Base-by-base conservation (phyloP, 2,329 filamentous ascomycete species). In the Ramichloridium luteum region DNA sequence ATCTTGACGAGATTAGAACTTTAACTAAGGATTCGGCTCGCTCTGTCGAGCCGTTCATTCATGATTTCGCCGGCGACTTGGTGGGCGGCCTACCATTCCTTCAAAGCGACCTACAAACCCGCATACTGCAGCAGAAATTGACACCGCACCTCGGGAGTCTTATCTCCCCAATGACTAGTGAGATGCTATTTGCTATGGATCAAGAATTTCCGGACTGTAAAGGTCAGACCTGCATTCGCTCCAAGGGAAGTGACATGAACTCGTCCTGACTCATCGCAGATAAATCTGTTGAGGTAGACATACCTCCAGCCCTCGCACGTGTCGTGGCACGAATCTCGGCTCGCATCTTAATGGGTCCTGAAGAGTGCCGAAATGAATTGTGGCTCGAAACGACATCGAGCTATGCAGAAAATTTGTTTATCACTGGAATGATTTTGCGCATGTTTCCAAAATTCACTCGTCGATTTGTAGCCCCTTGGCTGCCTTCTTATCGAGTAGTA, bases 381-480 rank as follows among this genome's bases (percentile, higher is more conserved):
- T 40, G 38, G 38, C 26, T 28, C 3, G 4, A 5, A n/a, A 28
- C 26, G 5, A 28, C 26, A 34, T 40, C 17, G 16, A 31, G 18
- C 18, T 37, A 16, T 35, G 31, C 16, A 32, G 37, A 13, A 33
- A 40, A 4, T 40, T 37, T 18, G 35, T 35, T 13, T 27, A 27
- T n/a, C 34, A 40, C 14, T 34, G 32, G 4, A 37, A 13, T 28
- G 13, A 14, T 14, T 9, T 3, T 28, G 26, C 26, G 26, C 26
- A 13, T 28, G 13, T n/a, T 28, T n/a, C 26, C 26, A 13, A n/a
- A 14, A 3, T 13, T 28, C 13, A 13, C 15, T 13, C 26, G 26
- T 4, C 26, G 12, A 14, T 14, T 28, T 9, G 26, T 28, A 9
- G 26, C 26, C 10, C 12, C 26, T 10, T 40, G 16, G 13, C 18